A percentile compares a stretch with the other conserved stretches of the same genome.
Conservation (phyloP, 2,329 filamentous ascomycete species). For the Thelonectria rubi region DNA sequence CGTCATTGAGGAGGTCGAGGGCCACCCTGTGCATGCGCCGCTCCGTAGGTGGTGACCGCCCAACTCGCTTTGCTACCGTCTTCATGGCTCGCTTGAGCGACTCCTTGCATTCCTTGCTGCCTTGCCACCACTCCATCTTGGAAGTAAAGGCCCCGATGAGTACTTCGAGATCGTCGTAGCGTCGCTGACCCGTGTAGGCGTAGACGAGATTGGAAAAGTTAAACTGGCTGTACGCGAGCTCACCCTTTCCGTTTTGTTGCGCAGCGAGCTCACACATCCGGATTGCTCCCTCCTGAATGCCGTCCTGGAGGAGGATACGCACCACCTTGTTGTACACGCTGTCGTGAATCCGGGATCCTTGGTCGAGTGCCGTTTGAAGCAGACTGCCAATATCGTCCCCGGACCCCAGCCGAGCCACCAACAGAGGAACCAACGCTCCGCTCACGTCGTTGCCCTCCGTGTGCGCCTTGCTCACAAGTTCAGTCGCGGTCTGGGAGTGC, state of each 20-base stretch:
- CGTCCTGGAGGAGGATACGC: slow-evolving; percentile 42
- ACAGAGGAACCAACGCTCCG: slow-evolving; percentile 51
- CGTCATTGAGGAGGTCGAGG: slow-evolving; percentile 33
- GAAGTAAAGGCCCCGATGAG: slow-evolving; percentile 46
- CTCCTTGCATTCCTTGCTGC: slow-evolving; percentile 49
- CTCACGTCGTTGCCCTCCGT: slow-evolving; percentile 54
- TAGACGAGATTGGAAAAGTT: slow-evolving; percentile 52
- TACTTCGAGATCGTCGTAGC: slow-evolving; percentile 44
- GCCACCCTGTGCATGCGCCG: slow-evolving; percentile 38
- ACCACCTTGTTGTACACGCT: slow-evolving; percentile 50
- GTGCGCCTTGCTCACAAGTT: slow-evolving; percentile 53
- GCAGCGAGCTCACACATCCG: slow-evolving; percentile 50
- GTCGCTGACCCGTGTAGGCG: slow-evolving; percentile 45
- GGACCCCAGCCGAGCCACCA: slow-evolving; percentile 49
- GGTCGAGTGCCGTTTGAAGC: slow-evolving; percentile 42
- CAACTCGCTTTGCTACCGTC: slow-evolving; percentile 41
- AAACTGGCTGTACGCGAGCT: slow-evolving; percentile 49
- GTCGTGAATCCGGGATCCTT: slow-evolving; percentile 47
- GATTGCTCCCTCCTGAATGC: slow-evolving; percentile 44
- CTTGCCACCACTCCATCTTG: slow-evolving; percentile 49
- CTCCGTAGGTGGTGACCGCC: slow-evolving; percentile 10
- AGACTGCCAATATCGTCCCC: slow-evolving; percentile 42
- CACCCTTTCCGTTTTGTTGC: slow-evolving; percentile 48
- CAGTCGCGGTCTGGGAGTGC: slow-evolving; percentile 46
- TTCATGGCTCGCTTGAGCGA: slow-evolving; percentile 52